Evolutionary conservation across 1,139 yeast genomes (phyloP), one percentile per base, ranked within the genome.

Genomic region (Zygoascus hellenicus): DNA sequence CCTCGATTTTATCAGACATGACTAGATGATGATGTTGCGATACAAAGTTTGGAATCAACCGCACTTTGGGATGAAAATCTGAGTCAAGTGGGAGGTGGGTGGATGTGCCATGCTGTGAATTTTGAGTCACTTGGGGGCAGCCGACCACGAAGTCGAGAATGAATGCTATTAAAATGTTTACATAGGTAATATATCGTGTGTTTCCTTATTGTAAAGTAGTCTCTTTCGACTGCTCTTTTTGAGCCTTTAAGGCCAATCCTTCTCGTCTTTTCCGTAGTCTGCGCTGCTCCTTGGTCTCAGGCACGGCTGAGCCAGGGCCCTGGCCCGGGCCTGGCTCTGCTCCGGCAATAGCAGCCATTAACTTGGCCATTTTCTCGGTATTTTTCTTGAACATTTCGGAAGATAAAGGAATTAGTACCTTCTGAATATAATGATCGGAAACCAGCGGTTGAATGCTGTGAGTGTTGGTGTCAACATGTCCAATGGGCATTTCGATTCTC

Each of bases 401-500:
- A 0, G 86, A 75, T 9, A 58, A 50, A 15, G 42, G 41, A 10
- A 83, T 77, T 3, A 43, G 46, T 7, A 78, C 58, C 36, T 78
- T 58, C 7, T 67, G 49, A 34, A 83, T 61, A 54, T 83, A 83
- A 2, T 70, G 66, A 33, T 69, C 67, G 16, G 68, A 62, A 0
- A 83, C 88, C 46, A 79, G 66, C 10, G 75, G 60, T 0, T 64
- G 54, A 5, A 75, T 55, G 5, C 57, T 52, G 0, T 64, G 67
- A 9, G 37, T 38, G 17, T 13, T 16, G 42, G 17, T 19, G 11
- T 67, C 62, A 9, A 74, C 63, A 53, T 67, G 78, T 0, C 88
- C 95, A 32, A 86, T 75, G 0, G 95, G 95, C 0, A 81, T 71
- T 62, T 86, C 95, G 29, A 86, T 64, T 55, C 78, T 77, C 49